phyloP scores from a whole-genome alignment of 768 basidiomycete genomes.

The Lactarius deliciosus region DNA sequence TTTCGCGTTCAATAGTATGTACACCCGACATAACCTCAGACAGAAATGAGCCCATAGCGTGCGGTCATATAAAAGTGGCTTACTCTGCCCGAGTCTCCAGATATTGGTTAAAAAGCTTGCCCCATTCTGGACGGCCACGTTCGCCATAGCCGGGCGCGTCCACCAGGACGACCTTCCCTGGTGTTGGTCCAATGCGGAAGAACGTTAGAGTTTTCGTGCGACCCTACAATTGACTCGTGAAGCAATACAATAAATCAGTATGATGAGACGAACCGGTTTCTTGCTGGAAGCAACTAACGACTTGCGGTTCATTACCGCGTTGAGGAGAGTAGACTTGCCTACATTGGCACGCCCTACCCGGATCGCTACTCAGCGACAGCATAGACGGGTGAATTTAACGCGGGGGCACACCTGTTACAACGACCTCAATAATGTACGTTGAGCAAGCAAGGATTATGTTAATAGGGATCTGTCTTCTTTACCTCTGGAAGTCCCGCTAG shows the following conservation, averaged over 20 bases:
- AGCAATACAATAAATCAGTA: neutral
- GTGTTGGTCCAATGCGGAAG: slow-evolving; percentile 56
- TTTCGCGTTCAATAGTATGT: slow-evolving; percentile 66
- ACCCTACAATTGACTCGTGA: slow-evolving; percentile 45
- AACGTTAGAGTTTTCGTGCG: slow-evolving; percentile 73
- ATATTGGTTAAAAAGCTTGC: slow-evolving; percentile 65
- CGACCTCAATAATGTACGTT: slow-evolving; percentile 15
- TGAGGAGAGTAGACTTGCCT: slow-evolving; percentile 74
- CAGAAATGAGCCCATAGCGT: neutral
- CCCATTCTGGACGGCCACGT: slow-evolving; percentile 75
- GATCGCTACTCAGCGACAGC: slow-evolving; percentile 5
- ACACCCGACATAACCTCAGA: slow-evolving; percentile 63
- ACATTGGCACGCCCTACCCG: slow-evolving; percentile 69
- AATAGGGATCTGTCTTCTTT: neutral
- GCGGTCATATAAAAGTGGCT: slow-evolving; percentile 31
- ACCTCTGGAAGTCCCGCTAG: slow-evolving; percentile 31
- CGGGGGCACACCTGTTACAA: slow-evolving; percentile 28
- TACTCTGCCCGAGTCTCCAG: slow-evolving; percentile 60
- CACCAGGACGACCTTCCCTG: slow-evolving; percentile 62
- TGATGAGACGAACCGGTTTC: slow-evolving; percentile 54
- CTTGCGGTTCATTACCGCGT: slow-evolving; percentile 60
- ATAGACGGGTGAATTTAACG: slow-evolving; percentile 4
- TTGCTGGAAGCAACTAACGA: slow-evolving; percentile 62
- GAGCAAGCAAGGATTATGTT: neutral
- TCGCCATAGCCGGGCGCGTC: slow-evolving; percentile 82